These are phyloP conservation scores for Candida golubevii DNA, from an alignment of 805 yeast species.

Conservation along the genomic window DNA sequence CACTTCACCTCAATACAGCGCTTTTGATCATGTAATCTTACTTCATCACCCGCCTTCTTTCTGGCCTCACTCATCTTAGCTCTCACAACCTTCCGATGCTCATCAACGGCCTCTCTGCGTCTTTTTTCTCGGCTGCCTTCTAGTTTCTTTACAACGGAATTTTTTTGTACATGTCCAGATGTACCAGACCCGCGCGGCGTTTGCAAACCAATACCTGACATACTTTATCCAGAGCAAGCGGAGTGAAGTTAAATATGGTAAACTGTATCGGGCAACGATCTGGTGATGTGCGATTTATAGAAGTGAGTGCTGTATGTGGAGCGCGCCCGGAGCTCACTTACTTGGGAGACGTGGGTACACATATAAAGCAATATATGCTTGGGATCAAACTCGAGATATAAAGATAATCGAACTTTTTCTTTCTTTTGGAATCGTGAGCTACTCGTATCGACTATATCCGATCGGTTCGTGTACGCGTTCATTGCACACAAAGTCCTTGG, in stretches of 20 bases:
- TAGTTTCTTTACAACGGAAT: slow-evolving; percentile 22
- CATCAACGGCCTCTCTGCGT: slow-evolving; percentile 16
- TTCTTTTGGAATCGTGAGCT: too few relatives aligned
- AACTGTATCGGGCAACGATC: neutral
- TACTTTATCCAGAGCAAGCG: too few relatives aligned
- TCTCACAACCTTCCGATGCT: slow-evolving; percentile 14
- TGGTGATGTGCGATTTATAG: neutral
- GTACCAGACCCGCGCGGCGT: slow-evolving; percentile 62
- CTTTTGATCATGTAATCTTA: slow-evolving; percentile 32
- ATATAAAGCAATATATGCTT: too few relatives aligned
- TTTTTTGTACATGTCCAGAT: slow-evolving; percentile 56
- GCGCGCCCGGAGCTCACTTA: too few relatives aligned
- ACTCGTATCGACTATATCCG: too few relatives aligned
- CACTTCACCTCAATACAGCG: slow-evolving; percentile 44
- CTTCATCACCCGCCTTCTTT: slow-evolving; percentile 17
- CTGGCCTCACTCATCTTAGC: slow-evolving; percentile 10
- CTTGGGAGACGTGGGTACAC: too few relatives aligned
- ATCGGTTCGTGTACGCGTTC: too few relatives aligned
- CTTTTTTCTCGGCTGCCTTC: slow-evolving; percentile 29
- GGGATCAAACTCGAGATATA: too few relatives aligned
- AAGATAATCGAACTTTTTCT: too few relatives aligned
- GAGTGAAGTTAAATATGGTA: too few relatives aligned
- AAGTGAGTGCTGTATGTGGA: too few relatives aligned
- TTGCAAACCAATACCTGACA: slow-evolving; percentile 47
- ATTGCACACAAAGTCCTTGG: too few relatives aligned